Evolutionary conservation across 768 basidiomycete species (phyloP), one percentile per base, ranked within the genome.

Genomic region (Boletus subcaerulescens): DNA sequence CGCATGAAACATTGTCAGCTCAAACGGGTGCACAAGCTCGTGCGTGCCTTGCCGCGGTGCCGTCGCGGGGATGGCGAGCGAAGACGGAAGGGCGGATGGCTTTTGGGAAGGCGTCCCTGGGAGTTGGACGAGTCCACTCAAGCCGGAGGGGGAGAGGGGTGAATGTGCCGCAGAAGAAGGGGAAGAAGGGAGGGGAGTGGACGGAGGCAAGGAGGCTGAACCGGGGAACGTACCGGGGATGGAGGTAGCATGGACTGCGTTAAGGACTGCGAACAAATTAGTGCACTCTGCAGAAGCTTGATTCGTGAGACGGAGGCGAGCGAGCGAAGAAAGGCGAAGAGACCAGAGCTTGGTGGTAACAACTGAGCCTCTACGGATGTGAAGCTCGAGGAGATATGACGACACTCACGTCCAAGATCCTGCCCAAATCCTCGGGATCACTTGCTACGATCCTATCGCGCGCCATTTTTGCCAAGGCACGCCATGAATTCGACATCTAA

Each of bases 401-500:
- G 10, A 15, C 41, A 71, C 87, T 75, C 70, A 90, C 90, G 44
- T 81, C 83, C 31, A 93, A 75, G 53, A 92, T 80, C 55, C 80
- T 75, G 10, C 67, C 65, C 45, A 91, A 59, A 52, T 91, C 86
- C 58, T 84, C 83, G 1, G 91, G 88, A 59, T 87, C 79, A 47
- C 87, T 75, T 17, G 78, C 75, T 20, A 92, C 83, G 50, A 93
- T 80, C 32, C 84, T 77, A 67, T 93, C 91, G 65, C 87, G 80
- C 33, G 91, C 89, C 87, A 91, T 90, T 58, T 75, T 80, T n/a
- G 91, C 91, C 51, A 93, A 65, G 1, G 91, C 83, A 50, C 91
- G 79, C 91, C 91, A 93, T 65, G 86, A 90, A 62, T 93, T 93
- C 39, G 87, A 84, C 86, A 91, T 91, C 91, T 93, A 61, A 49